Base-by-base conservation (phyloP, 352 stramenopile genomes). In the Peronosclerospora sorghi region DNA sequence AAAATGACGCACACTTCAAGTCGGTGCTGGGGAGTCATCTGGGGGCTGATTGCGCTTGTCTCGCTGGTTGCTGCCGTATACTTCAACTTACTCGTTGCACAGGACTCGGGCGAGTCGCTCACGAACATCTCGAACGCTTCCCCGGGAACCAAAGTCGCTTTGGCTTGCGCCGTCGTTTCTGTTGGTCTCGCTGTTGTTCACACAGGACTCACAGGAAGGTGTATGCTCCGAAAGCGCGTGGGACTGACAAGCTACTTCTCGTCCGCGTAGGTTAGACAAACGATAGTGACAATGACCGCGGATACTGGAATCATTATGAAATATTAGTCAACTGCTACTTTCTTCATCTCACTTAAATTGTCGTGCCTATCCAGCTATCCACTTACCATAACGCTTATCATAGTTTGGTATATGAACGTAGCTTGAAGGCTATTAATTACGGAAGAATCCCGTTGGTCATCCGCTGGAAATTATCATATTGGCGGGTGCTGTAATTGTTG, bases 381-480 rank as follows among this genome's bases (percentile, higher is more conserved):
- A 36, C 20, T 18, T 47, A 44, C 35, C 42, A 51, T 54, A 52
- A 52, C 26, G 45, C 30, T 35, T 24, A 35, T 56, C 45, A 51
- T 60, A 51, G n/a, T 45, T 34, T 53, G 26, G 45, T 49, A 19
- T 18, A 44, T 26, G 42, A 48, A 36, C 23, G 24, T 19, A 18
- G 24, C 47, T 53, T 17, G 43, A 43, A 38, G 28, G 43, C 13
- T 21, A 48, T 26, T 32, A 45, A 14, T 35, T 84, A 95, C 7
- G 83, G 68, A 45, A 94, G 54, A 52, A 96, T 96, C 26, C 87
- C 87, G 53, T 96, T 96, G 17, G 87, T 96, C 65, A 95, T 91
- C 54, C 83, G 86, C 74, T 96, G 87, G 62, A 95, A 96, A 49
- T 92, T 91, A 68, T 96, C 87, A 65, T 96, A 96, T 57, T 96